Base-by-base conservation (phyloP, 768 basidiomycete species). In the Naematelia encephala region DNA sequence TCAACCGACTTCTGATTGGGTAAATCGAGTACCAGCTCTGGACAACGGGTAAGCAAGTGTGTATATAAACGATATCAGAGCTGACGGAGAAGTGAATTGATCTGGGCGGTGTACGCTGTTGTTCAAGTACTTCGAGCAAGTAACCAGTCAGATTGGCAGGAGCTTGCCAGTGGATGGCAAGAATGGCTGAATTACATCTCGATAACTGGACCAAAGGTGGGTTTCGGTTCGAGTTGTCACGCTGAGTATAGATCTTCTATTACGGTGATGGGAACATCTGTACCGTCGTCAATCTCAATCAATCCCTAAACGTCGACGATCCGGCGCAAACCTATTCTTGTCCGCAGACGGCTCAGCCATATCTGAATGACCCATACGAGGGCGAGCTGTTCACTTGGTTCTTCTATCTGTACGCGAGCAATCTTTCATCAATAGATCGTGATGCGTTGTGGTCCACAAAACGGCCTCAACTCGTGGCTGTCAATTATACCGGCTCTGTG, bases 1-100 rank as follows among this genome's bases (percentile, higher is more conserved):
- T 1, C 26, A 22, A 34, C 51, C 51, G 19, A n/a, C 51, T 16
- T 12, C 14, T 4, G 26, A 53, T 34, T 53, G 51, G 51, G 51
- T 53, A 16, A 34, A 34, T 34, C 27, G 51, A 16, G 34, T 53
- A 5, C 51, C 28, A 8, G 51, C 51, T 12, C 51, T 53, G 14
- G 51, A 53, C 51, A 53, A 53, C 30, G 51, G 51, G 51, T 16
- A 39, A 30, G 49, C 12, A 16, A 13, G 19, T 51, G 12, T 26
- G 1, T 51, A n/a, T 51, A 11, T 2, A 19, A 22, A 26, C 21
- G 2, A 22, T 11, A n/a, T n/a, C n/a, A n/a, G 23, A 26, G 49
- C 49, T 51, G 49, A 51, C 23, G 11, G 11, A n/a, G 8, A n/a
- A 51, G 49, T 26, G 16, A 51, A 27, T 28, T 51, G 8, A 26